A percentile compares a stretch with the other conserved stretches of the same genome.
phyloP scores from a whole-genome alignment of 73 alveolate genomes.

The Effrenium voratum region DNA sequence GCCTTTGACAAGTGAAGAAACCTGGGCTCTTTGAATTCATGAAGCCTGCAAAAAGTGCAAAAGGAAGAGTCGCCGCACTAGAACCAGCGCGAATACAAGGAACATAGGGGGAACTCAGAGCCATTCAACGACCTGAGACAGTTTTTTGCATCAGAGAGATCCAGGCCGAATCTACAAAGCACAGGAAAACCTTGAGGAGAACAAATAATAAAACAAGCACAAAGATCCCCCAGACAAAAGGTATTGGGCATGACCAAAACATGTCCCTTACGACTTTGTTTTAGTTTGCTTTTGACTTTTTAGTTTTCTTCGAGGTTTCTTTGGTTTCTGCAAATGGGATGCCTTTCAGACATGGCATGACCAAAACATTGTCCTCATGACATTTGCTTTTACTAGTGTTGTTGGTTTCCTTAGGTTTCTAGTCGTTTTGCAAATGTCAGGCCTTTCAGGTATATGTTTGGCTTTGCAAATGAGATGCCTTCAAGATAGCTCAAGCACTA shows the following conservation, averaged over 20 bases:
- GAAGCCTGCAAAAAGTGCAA: not conserved
- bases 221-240: not conserved
- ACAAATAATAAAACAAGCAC: no score
- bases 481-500: no score
- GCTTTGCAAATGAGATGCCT: no score
- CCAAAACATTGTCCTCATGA: no score
- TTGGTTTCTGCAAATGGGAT: no score
- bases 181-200: not conserved
- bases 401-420: no score
- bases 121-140: not conserved
- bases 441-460: no score
- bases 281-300: not conserved
- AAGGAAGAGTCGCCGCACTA: not conserved
- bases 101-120: not conserved
- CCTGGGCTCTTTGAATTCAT: not conserved
- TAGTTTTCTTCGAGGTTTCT: not conserved
- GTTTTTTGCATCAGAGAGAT: not conserved
- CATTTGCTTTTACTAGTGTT: no score
- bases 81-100: not conserved
- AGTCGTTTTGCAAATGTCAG: no score
- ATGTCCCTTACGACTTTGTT: not conserved
- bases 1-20: not conserved
- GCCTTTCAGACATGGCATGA: no score
- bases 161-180: not conserved
- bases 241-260: not conserved